phyloP scores from a whole-genome alignment of 2,329 filamentous ascomycete species.

The Domatiomyces globalis region DNA sequence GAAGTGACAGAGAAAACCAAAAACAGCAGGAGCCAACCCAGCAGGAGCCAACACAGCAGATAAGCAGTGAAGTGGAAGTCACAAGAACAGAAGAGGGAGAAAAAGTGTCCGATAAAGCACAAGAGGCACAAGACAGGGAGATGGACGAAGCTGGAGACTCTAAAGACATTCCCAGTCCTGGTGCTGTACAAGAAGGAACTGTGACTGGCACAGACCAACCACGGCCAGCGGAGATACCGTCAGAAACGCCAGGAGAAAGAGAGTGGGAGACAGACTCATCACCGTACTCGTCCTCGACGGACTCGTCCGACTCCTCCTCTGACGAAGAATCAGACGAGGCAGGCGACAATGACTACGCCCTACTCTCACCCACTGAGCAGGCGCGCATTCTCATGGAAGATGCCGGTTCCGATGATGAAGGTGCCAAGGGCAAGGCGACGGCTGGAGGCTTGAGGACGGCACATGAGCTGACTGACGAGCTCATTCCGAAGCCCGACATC shows the following conservation, averaged over 20 bases:
- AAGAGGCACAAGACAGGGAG: background rate
- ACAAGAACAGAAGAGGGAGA: background rate
- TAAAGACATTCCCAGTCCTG: background rate
- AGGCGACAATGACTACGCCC: slow-evolving; percentile 48
- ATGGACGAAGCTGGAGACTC: background rate
- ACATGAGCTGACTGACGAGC: slow-evolving; percentile 57
- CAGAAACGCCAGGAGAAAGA: background rate
- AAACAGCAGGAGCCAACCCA: background rate
- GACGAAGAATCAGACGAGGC: slow-evolving; percentile 27
- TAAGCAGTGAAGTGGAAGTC: background rate
- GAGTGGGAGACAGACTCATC: slow-evolving; percentile 80
- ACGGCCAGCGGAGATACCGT: background rate
- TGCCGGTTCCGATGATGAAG: slow-evolving; percentile 64
- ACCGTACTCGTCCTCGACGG: slow-evolving; percentile 50
- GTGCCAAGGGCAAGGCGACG: slow-evolving; percentile 33
- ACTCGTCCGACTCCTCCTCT: slow-evolving; percentile 48
- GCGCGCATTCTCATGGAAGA: slow-evolving; percentile 78
- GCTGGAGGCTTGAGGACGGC: slow-evolving; percentile 53
- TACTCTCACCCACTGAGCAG: slow-evolving; percentile 68
- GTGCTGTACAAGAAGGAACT: background rate
- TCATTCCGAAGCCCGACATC: slow-evolving; percentile 61
- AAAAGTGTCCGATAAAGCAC: background rate
- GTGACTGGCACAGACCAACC: background rate
- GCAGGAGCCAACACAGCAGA: background rate
- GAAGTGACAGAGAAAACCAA: background rate